Conservation (phyloP, 192 early-diverging fungal species). For the Backusella westeae region DNA sequence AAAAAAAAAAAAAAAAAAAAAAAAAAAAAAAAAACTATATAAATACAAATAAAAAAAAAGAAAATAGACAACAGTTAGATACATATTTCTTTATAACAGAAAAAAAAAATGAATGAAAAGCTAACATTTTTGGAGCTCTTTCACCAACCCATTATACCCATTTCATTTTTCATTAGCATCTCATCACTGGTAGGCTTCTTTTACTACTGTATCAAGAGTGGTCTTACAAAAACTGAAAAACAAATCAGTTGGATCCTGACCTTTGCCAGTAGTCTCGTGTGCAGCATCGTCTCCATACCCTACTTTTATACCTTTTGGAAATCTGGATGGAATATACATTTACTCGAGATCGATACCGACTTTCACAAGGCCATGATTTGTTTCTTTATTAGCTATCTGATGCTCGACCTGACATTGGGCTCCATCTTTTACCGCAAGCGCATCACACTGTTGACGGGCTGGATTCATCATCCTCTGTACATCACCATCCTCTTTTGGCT, state of each 20-base stretch:
- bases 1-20: not conserved
- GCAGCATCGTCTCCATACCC: slow-evolving; percentile 21
- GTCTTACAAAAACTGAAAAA: slow-evolving; percentile 22
- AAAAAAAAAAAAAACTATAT: not conserved
- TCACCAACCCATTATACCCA: slow-evolving; percentile 10
- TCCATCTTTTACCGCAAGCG: slow-evolving; percentile 47
- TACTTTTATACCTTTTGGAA: slow-evolving; percentile 18
- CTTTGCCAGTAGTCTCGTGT: slow-evolving; percentile 31
- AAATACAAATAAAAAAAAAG: not conserved
- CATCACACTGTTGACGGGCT: slow-evolving; percentile 53
- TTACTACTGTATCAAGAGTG: slow-evolving; percentile 14
- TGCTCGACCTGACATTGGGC: slow-evolving; percentile 53
- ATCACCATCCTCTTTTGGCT: slow-evolving; percentile 36
- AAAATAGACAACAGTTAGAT: not conserved
- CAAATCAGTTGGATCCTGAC: slow-evolving; percentile 30
- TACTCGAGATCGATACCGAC: slow-evolving; percentile 14
- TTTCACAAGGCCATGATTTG: slow-evolving; percentile 37
- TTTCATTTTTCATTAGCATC: slow-evolving; percentile 14
- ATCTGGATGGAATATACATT: slow-evolving; percentile 27
- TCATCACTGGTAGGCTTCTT: not conserved
- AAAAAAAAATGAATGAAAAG: slow-evolving; percentile 1
- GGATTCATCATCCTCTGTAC: slow-evolving; percentile 62
- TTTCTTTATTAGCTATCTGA: slow-evolving; percentile 54
- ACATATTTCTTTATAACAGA: not conserved
- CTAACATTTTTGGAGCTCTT: slow-evolving; percentile 15